Evolutionary conservation across 2,329 filamentous ascomycete species (phyloP), one percentile per base, ranked within the genome.

Genomic region (Aspergillus sp.): DNA sequence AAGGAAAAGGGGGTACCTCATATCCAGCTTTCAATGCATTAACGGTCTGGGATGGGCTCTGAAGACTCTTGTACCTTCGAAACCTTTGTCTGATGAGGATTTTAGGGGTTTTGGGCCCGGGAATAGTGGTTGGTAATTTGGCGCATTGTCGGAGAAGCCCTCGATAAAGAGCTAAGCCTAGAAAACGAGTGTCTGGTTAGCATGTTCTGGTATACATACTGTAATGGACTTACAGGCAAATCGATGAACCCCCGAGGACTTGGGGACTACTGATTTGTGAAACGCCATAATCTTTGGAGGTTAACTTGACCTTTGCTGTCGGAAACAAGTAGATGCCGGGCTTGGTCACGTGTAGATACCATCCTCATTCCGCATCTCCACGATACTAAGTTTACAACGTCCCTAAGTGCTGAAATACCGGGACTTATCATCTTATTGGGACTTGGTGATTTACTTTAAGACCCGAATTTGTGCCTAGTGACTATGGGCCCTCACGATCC

Each of bases 121-220:
- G 56, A 24, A 64, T 60, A 20, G 56, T 65, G 29, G 53, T 54
- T n/a, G 69, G 65, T 51, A 77, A 60, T 60, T 67, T 67, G 42
- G 66, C 61, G 64, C 75, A 78, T 73, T 77, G 76, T 64, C 74
- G 73, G 54, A 81, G 73, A 54, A 81, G 77, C 47, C 77, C 75
- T 65, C 76, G 73, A 63, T 80, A 81, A 24, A 81, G 75, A 42
- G 78, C 74, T 63, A 78, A 66, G 61, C 78, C 78, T 81, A 51
- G 20, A 6, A 29, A 29, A 39, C 4, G 5, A 39, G 26, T 6
- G 7, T 24, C 10, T 47, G 5, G 36, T 29, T 51, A 36, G 24
- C 10, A 22, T 55, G 12, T 4, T 31, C 11, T 54, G 4, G 1
- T 22, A 20, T 4, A 6, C 24, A n/a, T n/a, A 1, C 49, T 36